These are phyloP conservation scores for Tylopilus plumbeoviolaceoides DNA, from an alignment of 768 basidiomycete species.

Conservation along the genomic window DNA sequence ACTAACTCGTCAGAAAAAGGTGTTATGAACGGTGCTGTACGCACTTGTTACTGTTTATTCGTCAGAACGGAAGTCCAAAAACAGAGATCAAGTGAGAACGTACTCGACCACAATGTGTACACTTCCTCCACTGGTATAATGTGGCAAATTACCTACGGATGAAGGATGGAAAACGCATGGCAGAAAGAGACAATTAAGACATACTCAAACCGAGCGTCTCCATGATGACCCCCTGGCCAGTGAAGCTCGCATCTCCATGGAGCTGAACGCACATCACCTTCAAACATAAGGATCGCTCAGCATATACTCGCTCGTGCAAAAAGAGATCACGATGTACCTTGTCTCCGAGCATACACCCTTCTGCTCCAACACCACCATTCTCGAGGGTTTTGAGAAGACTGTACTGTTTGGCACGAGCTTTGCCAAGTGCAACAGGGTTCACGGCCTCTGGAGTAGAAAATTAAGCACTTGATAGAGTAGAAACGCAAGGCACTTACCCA, in stretches of 20 bases:
- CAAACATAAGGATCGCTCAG: conserved; percentile 32
- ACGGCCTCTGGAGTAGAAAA: conserved; percentile 59
- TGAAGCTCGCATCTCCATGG: conserved; percentile 90
- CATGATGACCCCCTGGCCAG: conserved; percentile 64
- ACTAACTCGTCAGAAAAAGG: conserved; percentile 1
- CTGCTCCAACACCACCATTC: conserved; percentile 19
- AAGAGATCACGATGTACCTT: conserved; percentile 16
- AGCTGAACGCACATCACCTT: conserved; percentile 85
- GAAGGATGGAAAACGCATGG: neutral
- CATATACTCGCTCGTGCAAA: neutral
- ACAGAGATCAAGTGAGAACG: conserved; percentile 25
- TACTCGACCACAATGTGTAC: conserved; percentile 91
- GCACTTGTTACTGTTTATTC: conserved; percentile 53
- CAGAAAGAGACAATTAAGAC: conserved; percentile 17
- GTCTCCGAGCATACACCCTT: conserved; percentile 30
- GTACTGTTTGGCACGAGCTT: conserved; percentile 89
- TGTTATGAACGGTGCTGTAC: conserved; percentile 4
- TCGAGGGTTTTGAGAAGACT: conserved; percentile 66
- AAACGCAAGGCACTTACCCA: conserved; percentile 39
- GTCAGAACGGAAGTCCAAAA: neutral
- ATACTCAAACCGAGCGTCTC: conserved; percentile 79
- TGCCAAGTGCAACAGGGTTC: conserved; percentile 83
- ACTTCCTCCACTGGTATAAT: conserved; percentile 88
- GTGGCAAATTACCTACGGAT: conserved; percentile 71
- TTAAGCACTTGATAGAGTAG: neutral